Conservation (phyloP, 2,329 filamentous ascomycete species). For the Colletotrichum sp. region DNA sequence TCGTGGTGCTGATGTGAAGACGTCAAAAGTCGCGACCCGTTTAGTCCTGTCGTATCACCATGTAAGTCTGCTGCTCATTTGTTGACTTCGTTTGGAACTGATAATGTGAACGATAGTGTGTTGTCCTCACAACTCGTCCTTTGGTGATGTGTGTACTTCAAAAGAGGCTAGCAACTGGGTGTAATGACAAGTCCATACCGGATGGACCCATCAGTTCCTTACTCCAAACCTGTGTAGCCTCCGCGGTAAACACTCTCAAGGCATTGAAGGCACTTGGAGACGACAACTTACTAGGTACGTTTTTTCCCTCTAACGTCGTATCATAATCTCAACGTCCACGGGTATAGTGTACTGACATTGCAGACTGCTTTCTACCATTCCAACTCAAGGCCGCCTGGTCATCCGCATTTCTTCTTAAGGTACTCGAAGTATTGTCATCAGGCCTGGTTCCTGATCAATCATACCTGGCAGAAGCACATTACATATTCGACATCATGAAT, state of each 20-base stretch:
- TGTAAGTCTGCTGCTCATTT: neutral
- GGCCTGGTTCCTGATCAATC: neutral
- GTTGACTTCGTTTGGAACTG: neutral
- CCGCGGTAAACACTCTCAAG: neutral
- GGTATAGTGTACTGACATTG: neutral
- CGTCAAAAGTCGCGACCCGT: neutral
- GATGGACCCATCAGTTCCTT: neutral
- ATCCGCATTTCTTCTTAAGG: neutral
- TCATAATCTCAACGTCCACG: neutral
- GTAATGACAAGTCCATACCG: neutral
- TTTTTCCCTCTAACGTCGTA: neutral
- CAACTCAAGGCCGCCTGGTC: neutral
- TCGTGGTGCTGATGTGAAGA: neutral
- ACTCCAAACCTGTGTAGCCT: neutral
- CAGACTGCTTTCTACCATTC: neutral
- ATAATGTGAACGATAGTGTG: neutral
- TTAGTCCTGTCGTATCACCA: neutral
- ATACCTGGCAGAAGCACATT: neutral
- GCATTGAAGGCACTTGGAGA: neutral
- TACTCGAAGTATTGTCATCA: neutral
- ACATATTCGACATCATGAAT: neutral
- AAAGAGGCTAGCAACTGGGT: neutral
- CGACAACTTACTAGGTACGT: neutral
- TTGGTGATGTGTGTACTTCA: neutral
- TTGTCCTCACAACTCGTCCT: neutral